phyloP scores from a whole-genome alignment of 345 rosid genomes.

The Aquilaria sinensis region DNA sequence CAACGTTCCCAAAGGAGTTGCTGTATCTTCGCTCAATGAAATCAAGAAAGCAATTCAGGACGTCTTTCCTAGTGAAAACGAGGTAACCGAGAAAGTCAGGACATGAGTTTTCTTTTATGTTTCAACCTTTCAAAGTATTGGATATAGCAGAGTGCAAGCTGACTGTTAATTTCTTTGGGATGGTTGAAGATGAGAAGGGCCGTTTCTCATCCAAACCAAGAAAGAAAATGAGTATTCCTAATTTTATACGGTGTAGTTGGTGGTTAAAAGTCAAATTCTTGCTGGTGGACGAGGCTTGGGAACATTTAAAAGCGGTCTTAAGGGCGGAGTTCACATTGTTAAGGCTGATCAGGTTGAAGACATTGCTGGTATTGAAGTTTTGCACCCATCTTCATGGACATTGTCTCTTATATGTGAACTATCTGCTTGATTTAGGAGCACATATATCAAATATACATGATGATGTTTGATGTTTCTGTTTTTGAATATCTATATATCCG shows the following conservation, averaged over 20 bases:
- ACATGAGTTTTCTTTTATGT: background rate
- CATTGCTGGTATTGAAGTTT: slow-evolving; percentile 48
- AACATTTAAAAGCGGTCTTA: slow-evolving; percentile 78
- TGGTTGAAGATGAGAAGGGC: background rate
- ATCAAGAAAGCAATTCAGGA: slow-evolving; percentile 50
- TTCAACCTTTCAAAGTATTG: too few species aligned
- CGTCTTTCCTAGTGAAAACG: slow-evolving; percentile 60
- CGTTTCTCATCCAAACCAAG: background rate
- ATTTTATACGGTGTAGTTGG: slow-evolving; percentile 51
- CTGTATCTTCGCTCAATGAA: slow-evolving; percentile 64
- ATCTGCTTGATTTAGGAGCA: too few species aligned
- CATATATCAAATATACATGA: too few species aligned
- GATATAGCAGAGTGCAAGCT: too few species aligned
- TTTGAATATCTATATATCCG: background rate
- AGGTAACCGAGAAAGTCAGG: slow-evolving; percentile 34
- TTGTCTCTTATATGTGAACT: background rate
- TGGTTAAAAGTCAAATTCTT: slow-evolving; percentile 95
- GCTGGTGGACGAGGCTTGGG: slow-evolving; percentile 99
- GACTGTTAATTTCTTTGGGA: background rate
- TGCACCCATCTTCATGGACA: background rate
- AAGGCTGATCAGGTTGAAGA: slow-evolving; percentile 68
- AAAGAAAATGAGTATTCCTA: background rate
- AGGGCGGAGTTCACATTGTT: slow-evolving; percentile 97
- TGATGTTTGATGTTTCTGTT: too few species aligned
- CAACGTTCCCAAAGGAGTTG: slow-evolving; percentile 89